A percentile compares a stretch with the other conserved stretches of the same genome.
Evolutionary conservation across 73 alveolate species (phyloP).

Genomic region (Paramecium octaurelia): DNA sequence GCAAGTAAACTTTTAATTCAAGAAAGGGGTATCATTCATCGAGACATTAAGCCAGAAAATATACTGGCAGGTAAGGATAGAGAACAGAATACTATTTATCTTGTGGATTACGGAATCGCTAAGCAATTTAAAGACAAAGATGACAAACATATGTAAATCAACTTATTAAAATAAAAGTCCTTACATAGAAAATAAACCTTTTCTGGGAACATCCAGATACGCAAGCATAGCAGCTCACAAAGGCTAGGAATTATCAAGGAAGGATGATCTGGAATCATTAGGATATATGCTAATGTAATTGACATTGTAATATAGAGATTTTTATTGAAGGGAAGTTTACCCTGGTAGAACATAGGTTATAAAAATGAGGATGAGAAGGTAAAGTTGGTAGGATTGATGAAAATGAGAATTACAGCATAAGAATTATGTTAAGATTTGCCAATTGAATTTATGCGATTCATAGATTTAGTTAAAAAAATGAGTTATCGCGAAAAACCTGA

Average conservation of each 20-base stretch:
- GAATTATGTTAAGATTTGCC: slow-evolving; percentile 74
- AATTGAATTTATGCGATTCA: slow-evolving; percentile 29
- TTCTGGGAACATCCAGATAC: slow-evolving; percentile 78
- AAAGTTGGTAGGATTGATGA: slow-evolving; percentile 80
- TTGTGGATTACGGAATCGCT: slow-evolving; percentile 81
- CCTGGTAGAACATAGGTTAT: slow-evolving; percentile 93
- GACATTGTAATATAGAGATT: neutral
- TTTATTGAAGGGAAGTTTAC: slow-evolving; percentile 71
- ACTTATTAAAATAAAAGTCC: slow-evolving; percentile 27
- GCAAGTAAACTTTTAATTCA: neutral
- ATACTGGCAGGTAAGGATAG: slow-evolving; percentile 68
- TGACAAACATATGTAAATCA: slow-evolving; percentile 9
- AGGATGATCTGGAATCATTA: slow-evolving; percentile 76
- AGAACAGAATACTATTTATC: slow-evolving; percentile 34
- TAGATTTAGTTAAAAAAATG: slow-evolving; percentile 63
- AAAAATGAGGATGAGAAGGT: slow-evolving; percentile 85
- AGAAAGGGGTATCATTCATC: slow-evolving; percentile 64
- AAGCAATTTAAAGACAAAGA: slow-evolving; percentile 60
- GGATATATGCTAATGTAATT: slow-evolving; percentile 80
- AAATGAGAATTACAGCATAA: slow-evolving; percentile 76
- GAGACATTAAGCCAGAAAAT: slow-evolving; percentile 83
- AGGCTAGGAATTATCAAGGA: slow-evolving; percentile 83
- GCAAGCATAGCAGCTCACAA: slow-evolving; percentile 76
- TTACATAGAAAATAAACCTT: slow-evolving; percentile 54
- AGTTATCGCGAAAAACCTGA: slow-evolving; percentile 86